phyloP scores from a whole-genome alignment of 805 yeast species.

The Wickerhamomyces subpelliculosus region DNA sequence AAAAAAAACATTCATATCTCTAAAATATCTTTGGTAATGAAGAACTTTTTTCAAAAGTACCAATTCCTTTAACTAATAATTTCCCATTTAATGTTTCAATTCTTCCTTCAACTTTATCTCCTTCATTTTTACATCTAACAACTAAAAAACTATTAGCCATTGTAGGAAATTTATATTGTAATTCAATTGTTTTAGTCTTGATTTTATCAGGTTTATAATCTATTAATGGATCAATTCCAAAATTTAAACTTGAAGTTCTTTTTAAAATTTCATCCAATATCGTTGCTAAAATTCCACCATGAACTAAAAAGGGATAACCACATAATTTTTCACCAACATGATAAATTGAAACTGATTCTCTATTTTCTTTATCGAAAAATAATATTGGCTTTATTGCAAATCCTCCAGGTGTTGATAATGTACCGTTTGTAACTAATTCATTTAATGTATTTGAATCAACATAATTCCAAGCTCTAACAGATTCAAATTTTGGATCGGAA shows the following conservation, averaged over 20 bases:
- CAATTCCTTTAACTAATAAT: conserved; percentile 50
- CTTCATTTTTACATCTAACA: conserved; percentile 42
- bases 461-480: conserved; percentile 37
- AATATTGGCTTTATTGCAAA: conserved; percentile 67
- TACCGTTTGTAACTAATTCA: conserved; percentile 36
- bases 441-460: conserved; percentile 33
- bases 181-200: conserved; percentile 39
- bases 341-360: conserved; percentile 58
- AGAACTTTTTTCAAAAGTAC: conserved; percentile 28
- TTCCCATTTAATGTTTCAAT: conserved; percentile 49
- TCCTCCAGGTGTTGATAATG: conserved; percentile 70
- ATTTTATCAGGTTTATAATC: conserved; percentile 35
- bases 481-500: conserved; percentile 28
- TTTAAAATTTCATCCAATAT: conserved; percentile 71
- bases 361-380: conserved; percentile 48
- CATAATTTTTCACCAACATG: conserved; percentile 74
- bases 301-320: conserved; percentile 83
- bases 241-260: conserved; percentile 37
- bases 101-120: conserved; percentile 39
- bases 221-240: conserved; percentile 22
- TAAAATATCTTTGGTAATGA: background rate
- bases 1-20: no score
- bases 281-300: conserved; percentile 85
- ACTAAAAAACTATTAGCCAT: conserved; percentile 72
- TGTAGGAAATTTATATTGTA: conserved; percentile 65